Conservation (phyloP, 1,139 yeast species). For the Protomyces inundatus region DNA sequence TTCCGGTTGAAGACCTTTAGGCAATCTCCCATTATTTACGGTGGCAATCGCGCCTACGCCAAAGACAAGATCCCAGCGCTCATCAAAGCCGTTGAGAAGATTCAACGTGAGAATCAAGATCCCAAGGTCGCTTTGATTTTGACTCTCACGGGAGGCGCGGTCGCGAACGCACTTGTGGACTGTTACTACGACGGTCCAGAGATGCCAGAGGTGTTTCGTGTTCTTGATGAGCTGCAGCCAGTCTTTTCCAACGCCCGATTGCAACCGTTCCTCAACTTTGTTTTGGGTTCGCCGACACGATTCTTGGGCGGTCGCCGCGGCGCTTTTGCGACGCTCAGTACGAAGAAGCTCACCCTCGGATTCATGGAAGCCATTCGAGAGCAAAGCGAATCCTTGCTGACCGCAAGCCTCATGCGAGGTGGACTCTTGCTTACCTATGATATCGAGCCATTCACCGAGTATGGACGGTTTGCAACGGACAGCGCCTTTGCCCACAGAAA, state of each 20-base stretch:
- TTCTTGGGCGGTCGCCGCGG: slow-evolving; percentile 7
- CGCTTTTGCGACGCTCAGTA: slow-evolving; percentile 10
- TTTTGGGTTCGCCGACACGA: not conserved
- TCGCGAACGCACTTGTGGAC: not conserved
- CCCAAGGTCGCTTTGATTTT: not conserved
- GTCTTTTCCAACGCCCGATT: not conserved
- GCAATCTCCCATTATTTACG: not conserved
- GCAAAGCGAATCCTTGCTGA: not conserved
- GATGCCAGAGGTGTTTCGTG: slow-evolving; percentile 2
- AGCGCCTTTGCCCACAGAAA: slow-evolving; percentile 5
- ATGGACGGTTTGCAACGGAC: slow-evolving; percentile 2
- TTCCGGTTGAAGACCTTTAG: slow-evolving; percentile 1
- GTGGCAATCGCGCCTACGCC: not conserved
- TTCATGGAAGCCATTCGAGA: slow-evolving; percentile 2
- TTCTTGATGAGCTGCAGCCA: not conserved
- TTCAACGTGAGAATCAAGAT: not conserved
- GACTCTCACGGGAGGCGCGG: slow-evolving; percentile 4
- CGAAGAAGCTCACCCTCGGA: not conserved
- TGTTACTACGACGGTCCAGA: slow-evolving; percentile 7
- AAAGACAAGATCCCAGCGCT: slow-evolving; percentile 4
- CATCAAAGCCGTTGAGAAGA: not conserved
- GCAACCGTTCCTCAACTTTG: not conserved
- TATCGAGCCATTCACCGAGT: slow-evolving; percentile 8
- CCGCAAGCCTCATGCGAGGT: not conserved
- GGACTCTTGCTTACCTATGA: slow-evolving; percentile 4